Evolutionary conservation across 345 rosid genomes (phyloP), one percentile per base, ranked within the genome.

Genomic region (Lepidium aucheri): DNA sequence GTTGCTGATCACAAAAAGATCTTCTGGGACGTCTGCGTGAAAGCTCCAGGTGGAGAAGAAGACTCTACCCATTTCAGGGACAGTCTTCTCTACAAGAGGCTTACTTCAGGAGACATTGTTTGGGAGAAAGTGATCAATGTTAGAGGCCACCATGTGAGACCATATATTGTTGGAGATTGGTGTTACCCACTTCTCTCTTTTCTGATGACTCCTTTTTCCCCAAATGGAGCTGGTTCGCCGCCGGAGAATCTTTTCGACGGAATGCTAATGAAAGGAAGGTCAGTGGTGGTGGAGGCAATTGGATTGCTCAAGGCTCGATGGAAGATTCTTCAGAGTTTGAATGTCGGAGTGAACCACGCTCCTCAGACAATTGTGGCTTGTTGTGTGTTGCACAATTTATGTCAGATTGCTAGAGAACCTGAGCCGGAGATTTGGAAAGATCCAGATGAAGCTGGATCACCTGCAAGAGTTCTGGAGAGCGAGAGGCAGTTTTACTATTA

Each of bases 281-380:
- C 90, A 13, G 86, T 85, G 15, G 99, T 88, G 50, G 95, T 88
- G 77, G 99, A 94, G 9, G 97, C 99, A 0, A 88, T 94, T 11
- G 96, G 96, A 55, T 78, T 94, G 79, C 85, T 94, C 44, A 94
- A 94, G 63, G 86, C 82, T 3, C 74, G 99, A 77, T 94, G 99
- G 99, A 90, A 78, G 88, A 90, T 94, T 68, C 87, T 94, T 70
- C 95, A 85, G 83, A 90, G 88, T 73, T 67, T 94, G 85, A 87
- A 94, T 68, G 97, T 94, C 67, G 99, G 96, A 3, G 82, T 90
- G 7, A 86, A 82, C 74, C 99, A 94, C 54, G 96, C 87, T 3
- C 99, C 99, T 0, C 99, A 94, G 83, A 90, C 99, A 1, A 86
- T 94, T 53, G 99, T 94, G 40, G 99, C 97, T 30, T 94, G 99